Evolutionary conservation across 768 basidiomycete genomes (phyloP), one percentile per base, ranked within the genome.

Genomic region (Terana coerulea): DNA sequence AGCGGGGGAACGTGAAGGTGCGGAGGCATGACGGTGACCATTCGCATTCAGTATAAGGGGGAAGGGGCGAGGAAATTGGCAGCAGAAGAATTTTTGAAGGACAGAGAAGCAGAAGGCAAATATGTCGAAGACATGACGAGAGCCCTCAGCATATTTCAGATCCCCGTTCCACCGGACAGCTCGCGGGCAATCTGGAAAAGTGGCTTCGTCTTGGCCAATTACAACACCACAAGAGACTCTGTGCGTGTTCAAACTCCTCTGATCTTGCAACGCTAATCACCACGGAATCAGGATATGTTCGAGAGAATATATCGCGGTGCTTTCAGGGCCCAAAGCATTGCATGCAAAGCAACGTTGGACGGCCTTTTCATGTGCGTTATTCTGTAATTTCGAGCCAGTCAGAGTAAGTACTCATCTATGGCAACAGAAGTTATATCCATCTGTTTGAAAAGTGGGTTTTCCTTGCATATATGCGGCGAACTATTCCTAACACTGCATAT

Each of bases 21-120:
- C 45, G 45, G 45, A 25, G 42, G 35, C n/a, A 55, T 55, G 54
- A 55, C 54, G 14, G 31, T 55, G 17, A 55, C 54, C 21, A 28
- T 55, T 22, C 54, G 54, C 42, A 42, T 55, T 36, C 54, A 55
- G 19, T 55, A 51, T 44, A 55, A 55, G 39, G 54, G 54, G 28
- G 54, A 55, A 12, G 54, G 29, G 9, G 54, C 54, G 14, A 25
- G 54, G n/a, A 50, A 51, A 35, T 44, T 55, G 7, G 24, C 35
- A 4, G 43, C 49, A 3, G 49, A 55, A 8, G 49, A 46, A 36
- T n/a, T 40, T 17, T 25, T 5, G 36, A 10, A 14, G 14, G 33
- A 26, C 25, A 28, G 30, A 29, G 22, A 48, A 19, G 24, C 15
- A 14, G 22, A 42, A n/a, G 47, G n/a, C 21, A 14, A 21, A 31